A percentile compares a stretch with the other conserved stretches of the same genome.
phyloP scores from a whole-genome alignment of 495 filamentous ascomycete genomes.

The Patellaria atrata region DNA sequence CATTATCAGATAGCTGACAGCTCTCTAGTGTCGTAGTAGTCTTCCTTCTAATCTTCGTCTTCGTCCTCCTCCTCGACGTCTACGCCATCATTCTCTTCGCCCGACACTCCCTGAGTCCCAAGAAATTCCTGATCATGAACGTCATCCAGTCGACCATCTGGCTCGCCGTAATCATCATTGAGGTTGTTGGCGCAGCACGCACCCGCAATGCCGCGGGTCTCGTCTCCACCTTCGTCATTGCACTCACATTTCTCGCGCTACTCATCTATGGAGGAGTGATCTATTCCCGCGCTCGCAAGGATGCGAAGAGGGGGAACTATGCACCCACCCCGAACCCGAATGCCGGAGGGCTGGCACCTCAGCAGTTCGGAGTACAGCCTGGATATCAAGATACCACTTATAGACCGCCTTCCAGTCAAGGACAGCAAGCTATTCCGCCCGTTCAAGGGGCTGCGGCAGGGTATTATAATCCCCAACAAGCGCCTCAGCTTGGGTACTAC shows the following conservation, averaged over 20 bases:
- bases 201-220: constrained; percentile 4
- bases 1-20: constrained; percentile 1
- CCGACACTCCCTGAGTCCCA: constrained; percentile 12
- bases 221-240: constrained; percentile 8
- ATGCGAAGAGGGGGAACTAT: constrained; percentile 10
- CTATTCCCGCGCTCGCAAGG: constrained; percentile 8
- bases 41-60: constrained; percentile 17
- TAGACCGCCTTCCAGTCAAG: too few species aligned
- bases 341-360: too few species aligned
- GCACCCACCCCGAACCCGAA: constrained; percentile 10
- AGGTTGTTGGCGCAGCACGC: constrained; percentile 9
- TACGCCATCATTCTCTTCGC: constrained; percentile 16
- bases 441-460: too few species aligned
- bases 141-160: constrained; percentile 16
- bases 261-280: constrained; percentile 17
- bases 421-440: too few species aligned
- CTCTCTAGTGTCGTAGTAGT: constrained; percentile 10
- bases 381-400: too few species aligned
- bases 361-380: too few species aligned
- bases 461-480: too few species aligned
- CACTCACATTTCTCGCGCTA: constrained; percentile 12
- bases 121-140: constrained; percentile 18
- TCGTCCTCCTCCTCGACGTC: constrained; percentile 19
- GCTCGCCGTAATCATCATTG: constrained; percentile 13
- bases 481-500: too few species aligned